These are phyloP conservation scores for Saccharomyces pastorianus DNA, from an alignment of 1,139 yeast species.

Conservation along the genomic window DNA sequence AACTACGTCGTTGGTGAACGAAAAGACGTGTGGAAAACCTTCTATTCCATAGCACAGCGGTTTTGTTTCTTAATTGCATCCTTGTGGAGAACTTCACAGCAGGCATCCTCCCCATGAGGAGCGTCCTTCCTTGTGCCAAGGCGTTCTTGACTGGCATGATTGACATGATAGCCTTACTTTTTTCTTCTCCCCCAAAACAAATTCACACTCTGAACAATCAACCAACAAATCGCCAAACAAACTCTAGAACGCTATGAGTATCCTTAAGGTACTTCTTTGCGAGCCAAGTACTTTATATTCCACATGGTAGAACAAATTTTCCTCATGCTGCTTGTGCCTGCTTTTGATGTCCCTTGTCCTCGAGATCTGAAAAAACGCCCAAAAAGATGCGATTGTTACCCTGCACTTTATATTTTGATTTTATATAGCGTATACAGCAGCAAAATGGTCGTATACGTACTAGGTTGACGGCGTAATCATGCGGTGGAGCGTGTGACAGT, in stretches of 20 bases:
- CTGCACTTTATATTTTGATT: neutral
- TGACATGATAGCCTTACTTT: neutral
- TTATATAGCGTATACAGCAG: neutral
- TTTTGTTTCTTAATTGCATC: conserved; percentile 22
- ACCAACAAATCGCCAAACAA: neutral
- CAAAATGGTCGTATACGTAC: neutral
- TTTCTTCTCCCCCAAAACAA: neutral
- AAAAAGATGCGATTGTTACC: neutral
- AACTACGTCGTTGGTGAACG: conserved; percentile 7
- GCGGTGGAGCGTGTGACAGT: neutral
- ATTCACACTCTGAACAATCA: neutral
- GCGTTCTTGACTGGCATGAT: conserved; percentile 19
- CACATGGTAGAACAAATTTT: neutral
- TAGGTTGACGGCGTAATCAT: neutral
- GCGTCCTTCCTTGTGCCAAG: conserved; percentile 16
- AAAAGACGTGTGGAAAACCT: conserved; percentile 15
- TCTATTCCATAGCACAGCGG: conserved; percentile 21
- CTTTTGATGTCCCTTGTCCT: neutral
- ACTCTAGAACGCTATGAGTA: neutral
- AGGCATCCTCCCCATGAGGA: conserved; percentile 14
- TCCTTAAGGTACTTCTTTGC: neutral
- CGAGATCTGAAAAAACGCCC: neutral
- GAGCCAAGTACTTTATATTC: neutral
- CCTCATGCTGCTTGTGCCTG: neutral
- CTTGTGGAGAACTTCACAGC: conserved; percentile 13